Percentiles rank a stretch among this genome's conserved stretches.
Conservation (phyloP, 441 rosid species). For the Pelargonium australe region DNA sequence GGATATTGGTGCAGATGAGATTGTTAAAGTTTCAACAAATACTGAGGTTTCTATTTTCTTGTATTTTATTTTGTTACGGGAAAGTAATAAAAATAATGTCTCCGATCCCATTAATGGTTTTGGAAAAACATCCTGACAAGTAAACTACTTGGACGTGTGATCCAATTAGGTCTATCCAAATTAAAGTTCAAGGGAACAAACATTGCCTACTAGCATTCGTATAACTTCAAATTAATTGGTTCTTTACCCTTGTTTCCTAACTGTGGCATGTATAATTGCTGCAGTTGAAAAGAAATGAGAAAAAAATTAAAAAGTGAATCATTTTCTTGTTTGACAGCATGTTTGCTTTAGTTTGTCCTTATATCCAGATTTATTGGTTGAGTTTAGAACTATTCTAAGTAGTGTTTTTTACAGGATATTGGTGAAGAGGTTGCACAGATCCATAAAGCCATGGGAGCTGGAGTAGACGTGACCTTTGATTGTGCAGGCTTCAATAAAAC, state of each 20-base stretch:
- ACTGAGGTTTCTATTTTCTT: constrained; percentile 35
- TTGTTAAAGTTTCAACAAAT: constrained; percentile 56
- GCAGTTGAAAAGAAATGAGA: too few species aligned
- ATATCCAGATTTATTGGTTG: background rate
- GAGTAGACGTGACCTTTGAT: constrained; percentile 64
- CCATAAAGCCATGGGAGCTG: constrained; percentile 50
- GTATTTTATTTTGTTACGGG: background rate
- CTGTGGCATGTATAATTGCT: too few species aligned
- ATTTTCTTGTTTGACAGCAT: background rate
- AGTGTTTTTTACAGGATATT: constrained; percentile 44
- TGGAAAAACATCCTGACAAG: too few species aligned
- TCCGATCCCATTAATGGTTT: too few species aligned
- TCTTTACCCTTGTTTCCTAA: background rate
- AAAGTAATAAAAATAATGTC: too few species aligned
- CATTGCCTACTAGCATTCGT: too few species aligned
- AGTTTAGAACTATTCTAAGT: background rate
- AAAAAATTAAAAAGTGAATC: too few species aligned
- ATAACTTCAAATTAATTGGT: background rate
- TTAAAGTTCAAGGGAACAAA: background rate
- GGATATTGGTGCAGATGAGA: constrained; percentile 62
- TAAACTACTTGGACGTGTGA: too few species aligned
- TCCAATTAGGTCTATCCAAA: too few species aligned
- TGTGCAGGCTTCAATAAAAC: constrained; percentile 83
- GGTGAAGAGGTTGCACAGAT: constrained; percentile 50
- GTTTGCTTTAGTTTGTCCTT: background rate